phyloP scores from a whole-genome alignment of 2,329 filamentous ascomycete species.

The Bipolaris sorokiniana region DNA sequence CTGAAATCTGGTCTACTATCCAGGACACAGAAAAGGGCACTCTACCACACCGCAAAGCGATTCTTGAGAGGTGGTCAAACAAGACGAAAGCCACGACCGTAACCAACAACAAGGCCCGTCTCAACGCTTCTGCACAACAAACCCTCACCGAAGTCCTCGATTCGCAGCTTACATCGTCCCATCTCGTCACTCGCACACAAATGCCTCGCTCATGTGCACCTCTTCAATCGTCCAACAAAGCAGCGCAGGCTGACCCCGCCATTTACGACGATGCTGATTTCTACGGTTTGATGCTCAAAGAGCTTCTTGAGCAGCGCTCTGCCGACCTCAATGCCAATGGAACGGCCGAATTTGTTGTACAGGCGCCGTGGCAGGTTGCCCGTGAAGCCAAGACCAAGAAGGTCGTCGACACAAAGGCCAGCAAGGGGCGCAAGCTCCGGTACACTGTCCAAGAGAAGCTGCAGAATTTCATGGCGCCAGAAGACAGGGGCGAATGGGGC shows the following conservation, averaged over 20 bases:
- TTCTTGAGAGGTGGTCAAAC: conserved; percentile 88
- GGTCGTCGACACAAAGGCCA: conserved; percentile 89
- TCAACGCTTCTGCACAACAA: conserved; percentile 65
- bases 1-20: conserved; percentile 76
- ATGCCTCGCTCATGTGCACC: conserved; percentile 79
- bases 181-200: conserved; percentile 71
- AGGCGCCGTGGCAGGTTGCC: conserved; percentile 65
- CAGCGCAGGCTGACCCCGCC: conserved; percentile 38
- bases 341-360: conserved; percentile 56
- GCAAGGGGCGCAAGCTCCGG: conserved; percentile 90
- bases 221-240: conserved; percentile 60
- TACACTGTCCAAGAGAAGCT: conserved; percentile 97
- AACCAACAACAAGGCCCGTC: conserved; percentile 60
- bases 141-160: conserved; percentile 71
- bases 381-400: conserved; percentile 84
- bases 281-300: conserved; percentile 90
- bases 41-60: conserved; percentile 67
- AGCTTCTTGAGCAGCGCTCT: conserved; percentile 88
- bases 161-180: conserved; percentile 71
- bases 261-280: conserved; percentile 96
- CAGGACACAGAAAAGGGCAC: conserved; percentile 67
- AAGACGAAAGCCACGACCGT: conserved; percentile 72
- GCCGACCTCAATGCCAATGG: conserved; percentile 59
- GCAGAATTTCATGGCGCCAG: conserved; percentile 96
- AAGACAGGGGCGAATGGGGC: conserved; percentile 82